Conservation (phyloP, 805 yeast genomes). For the Jamesozyma hellenica region DNA sequence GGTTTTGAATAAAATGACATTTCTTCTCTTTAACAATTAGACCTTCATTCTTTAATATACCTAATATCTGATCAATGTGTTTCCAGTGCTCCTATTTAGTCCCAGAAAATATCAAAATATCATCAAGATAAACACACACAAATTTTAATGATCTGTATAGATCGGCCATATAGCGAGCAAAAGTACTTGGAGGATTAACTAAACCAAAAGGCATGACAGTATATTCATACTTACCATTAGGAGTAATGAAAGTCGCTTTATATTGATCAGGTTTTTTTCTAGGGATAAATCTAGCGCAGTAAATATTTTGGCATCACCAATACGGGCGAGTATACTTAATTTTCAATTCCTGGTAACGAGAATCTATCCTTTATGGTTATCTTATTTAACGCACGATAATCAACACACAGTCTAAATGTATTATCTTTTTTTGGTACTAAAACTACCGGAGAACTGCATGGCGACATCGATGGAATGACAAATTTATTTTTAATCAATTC, state of each 20-base stretch:
- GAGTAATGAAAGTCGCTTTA: slow-evolving; percentile 10
- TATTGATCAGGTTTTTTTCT: neutral
- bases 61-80: slow-evolving; percentile 9
- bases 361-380: slow-evolving; percentile 7
- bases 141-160: slow-evolving; percentile 8
- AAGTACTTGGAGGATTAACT: slow-evolving; percentile 12
- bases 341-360: slow-evolving; percentile 5
- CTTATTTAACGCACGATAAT: slow-evolving; percentile 6
- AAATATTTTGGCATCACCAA: slow-evolving; percentile 3
- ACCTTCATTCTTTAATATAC: neutral
- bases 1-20: slow-evolving; percentile 6
- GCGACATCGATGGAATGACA: slow-evolving; percentile 7
- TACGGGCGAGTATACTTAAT: slow-evolving; percentile 1
- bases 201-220: slow-evolving; percentile 16
- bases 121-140: slow-evolving; percentile 11
- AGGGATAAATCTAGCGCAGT: slow-evolving; percentile 7
- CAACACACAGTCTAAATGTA: slow-evolving; percentile 6
- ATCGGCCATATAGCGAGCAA: slow-evolving; percentile 14
- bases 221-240: slow-evolving; percentile 9
- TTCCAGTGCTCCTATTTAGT: slow-evolving; percentile 8
- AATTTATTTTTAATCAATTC: slow-evolving; percentile 6
- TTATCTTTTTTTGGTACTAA: slow-evolving; percentile 11
- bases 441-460: slow-evolving; percentile 11
- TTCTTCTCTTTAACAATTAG: slow-evolving; percentile 11
- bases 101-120: slow-evolving; percentile 8